A percentile compares a stretch with the other conserved stretches of the same genome.
Evolutionary conservation across 2,329 filamentous ascomycete genomes (phyloP).

Genomic region (Colletotrichum sansevieriae): DNA sequence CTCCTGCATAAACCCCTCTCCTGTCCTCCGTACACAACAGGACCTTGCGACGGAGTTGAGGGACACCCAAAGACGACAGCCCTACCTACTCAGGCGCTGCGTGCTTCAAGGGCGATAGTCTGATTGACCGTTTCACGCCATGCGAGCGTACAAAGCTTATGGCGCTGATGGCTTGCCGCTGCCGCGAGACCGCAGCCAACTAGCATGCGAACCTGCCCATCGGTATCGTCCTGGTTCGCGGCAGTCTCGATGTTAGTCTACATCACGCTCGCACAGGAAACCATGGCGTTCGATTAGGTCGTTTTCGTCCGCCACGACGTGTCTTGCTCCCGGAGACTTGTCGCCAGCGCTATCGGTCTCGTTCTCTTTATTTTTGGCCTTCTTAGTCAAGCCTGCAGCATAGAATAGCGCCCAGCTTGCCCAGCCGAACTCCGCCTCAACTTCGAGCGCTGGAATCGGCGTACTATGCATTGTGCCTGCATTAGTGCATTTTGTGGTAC

Average conservation of each 20-base stretch:
- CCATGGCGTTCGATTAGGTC: slow-evolving; percentile 29
- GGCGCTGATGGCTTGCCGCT: slow-evolving; percentile 31
- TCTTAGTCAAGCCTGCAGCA: background rate
- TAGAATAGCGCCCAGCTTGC: slow-evolving; percentile 11
- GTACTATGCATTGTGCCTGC: slow-evolving; percentile 33
- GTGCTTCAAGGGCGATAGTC: slow-evolving; percentile 27
- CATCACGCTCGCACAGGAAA: slow-evolving; percentile 3
- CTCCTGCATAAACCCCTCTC: background rate
- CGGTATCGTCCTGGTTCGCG: slow-evolving; percentile 14
- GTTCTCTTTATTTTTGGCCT: slow-evolving; percentile 34
- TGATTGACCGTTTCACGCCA: slow-evolving; percentile 28
- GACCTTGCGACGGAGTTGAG: slow-evolving; percentile 4
- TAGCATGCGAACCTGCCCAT: background rate
- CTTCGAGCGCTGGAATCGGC: slow-evolving; percentile 7
- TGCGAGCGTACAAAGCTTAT: slow-evolving; percentile 26
- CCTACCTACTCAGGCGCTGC: slow-evolving; percentile 8
- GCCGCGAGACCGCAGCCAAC: slow-evolving; percentile 24
- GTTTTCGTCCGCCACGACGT: slow-evolving; percentile 19
- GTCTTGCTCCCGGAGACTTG: slow-evolving; percentile 10
- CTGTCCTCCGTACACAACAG: background rate
- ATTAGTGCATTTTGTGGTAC: slow-evolving; percentile 32
- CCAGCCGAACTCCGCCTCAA: slow-evolving; percentile 12
- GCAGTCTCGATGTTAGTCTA: slow-evolving; percentile 4
- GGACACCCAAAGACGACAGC: slow-evolving; percentile 13
- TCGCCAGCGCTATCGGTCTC: background rate